These are phyloP conservation scores for Carex sylvatica DNA, from an alignment of 202 grass and related monocot genomes.

Conservation along the genomic window DNA sequence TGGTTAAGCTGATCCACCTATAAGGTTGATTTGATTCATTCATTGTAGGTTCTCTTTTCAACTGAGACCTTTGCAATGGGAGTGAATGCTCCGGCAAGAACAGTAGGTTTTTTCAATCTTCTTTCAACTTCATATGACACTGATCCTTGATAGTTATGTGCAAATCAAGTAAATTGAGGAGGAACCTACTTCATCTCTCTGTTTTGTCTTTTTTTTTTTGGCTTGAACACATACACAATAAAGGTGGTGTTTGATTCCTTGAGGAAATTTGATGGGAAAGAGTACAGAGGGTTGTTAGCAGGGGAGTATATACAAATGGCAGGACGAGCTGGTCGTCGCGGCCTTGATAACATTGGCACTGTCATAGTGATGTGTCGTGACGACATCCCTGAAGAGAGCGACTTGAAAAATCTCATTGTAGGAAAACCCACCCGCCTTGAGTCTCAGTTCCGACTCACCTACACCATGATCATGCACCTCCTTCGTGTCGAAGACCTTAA, in stretches of 20 bases:
- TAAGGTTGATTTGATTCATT: slow-evolving; percentile 13
- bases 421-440: slow-evolving; percentile 87
- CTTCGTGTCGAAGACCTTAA: slow-evolving; percentile 94
- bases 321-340: slow-evolving; percentile 92
- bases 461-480: slow-evolving; percentile 98
- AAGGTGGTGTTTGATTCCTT: slow-evolving; percentile 95
- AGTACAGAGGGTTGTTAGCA: slow-evolving; percentile 78
- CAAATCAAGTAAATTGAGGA: not conserved
- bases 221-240: slow-evolving; percentile 19
- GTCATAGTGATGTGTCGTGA: slow-evolving; percentile 93
- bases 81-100: slow-evolving; percentile 95
- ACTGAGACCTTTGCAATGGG: slow-evolving; percentile 99
- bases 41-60: slow-evolving; percentile 80
- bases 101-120: slow-evolving; percentile 41
- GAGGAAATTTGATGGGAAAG: slow-evolving; percentile 96
- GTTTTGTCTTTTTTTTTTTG: not conserved
- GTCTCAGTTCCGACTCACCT: slow-evolving; percentile 90
- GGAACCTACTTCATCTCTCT: not conserved
- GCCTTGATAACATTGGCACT: slow-evolving; percentile 88
- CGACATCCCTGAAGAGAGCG: slow-evolving; percentile 95
- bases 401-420: slow-evolving; percentile 89
- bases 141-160: not conserved
- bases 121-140: not conserved
- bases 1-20: not conserved
- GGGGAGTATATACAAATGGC: slow-evolving; percentile 99